Percentiles rank a stretch among this genome's conserved stretches.
Conservation (phyloP, 2,329 filamentous ascomycete species). For the Diaporthe helianthi region DNA sequence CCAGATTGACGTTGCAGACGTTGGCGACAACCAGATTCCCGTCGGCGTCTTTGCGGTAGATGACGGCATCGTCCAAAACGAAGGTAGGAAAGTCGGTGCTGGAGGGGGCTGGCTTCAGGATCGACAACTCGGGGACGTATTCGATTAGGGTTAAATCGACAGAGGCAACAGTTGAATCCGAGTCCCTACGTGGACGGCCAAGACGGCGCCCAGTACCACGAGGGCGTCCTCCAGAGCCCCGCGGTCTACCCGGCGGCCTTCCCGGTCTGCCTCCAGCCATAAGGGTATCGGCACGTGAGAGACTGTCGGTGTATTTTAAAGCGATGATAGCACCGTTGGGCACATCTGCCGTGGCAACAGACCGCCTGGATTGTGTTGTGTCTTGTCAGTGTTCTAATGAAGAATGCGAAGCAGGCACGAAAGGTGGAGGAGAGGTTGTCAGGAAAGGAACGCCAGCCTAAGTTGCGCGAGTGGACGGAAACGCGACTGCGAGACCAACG, state of each 20-base stretch:
- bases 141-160: conserved; percentile 45
- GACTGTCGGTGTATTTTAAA: not conserved
- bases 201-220: conserved; percentile 36
- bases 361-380: not conserved
- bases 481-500: conserved; percentile 11
- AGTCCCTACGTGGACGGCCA: conserved; percentile 48
- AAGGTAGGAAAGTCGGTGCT: conserved; percentile 65
- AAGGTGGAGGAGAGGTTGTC: not conserved
- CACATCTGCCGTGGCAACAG: not conserved
- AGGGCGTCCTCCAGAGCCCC: conserved; percentile 20
- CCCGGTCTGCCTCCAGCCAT: conserved; percentile 29
- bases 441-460: not conserved
- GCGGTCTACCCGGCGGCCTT: conserved; percentile 20
- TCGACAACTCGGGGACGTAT: conserved; percentile 44
- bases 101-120: conserved; percentile 47
- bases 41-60: conserved; percentile 56
- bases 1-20: conserved; percentile 64
- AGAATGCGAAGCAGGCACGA: not conserved
- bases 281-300: not conserved
- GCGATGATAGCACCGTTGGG: not conserved
- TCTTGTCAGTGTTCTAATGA: not conserved
- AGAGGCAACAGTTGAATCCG: conserved; percentile 54
- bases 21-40: conserved; percentile 60
- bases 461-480: not conserved
- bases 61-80: conserved; percentile 64